Percentiles rank a stretch among this genome's conserved stretches.
These are phyloP conservation scores for Malassezia nana DNA, from an alignment of 1,284 basidiomycete species.

Conservation along the genomic window DNA sequence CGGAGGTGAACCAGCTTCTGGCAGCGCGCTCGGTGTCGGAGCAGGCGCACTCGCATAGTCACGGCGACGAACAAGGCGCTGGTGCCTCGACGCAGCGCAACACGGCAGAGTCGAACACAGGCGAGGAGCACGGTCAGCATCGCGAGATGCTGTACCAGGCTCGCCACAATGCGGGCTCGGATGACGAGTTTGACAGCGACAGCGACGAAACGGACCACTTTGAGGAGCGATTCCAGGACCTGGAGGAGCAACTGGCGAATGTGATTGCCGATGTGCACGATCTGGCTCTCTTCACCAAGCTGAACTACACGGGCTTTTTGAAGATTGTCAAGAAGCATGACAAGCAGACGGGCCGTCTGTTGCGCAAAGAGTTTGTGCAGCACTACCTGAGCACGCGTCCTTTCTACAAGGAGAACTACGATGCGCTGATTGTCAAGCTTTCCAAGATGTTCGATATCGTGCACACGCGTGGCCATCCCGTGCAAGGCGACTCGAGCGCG, in stretches of 20 bases:
- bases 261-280: conserved; percentile 98
- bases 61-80: neutral
- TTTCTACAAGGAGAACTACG: conserved; percentile 71
- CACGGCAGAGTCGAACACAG: conserved; percentile 25
- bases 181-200: conserved; percentile 55
- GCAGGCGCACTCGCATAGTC: neutral
- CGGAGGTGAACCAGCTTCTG: conserved; percentile 44
- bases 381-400: conserved; percentile 88
- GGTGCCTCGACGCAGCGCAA: neutral
- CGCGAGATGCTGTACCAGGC: conserved; percentile 22
- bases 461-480: conserved; percentile 84
- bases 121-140: conserved; percentile 53
- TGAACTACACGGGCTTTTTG: conserved; percentile 90
- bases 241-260: conserved; percentile 90
- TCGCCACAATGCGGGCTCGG: conserved; percentile 52
- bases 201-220: conserved; percentile 63
- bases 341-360: conserved; percentile 56
- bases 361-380: conserved; percentile 61
- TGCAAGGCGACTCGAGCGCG: conserved; percentile 82
- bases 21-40: conserved; percentile 21
- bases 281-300: conserved; percentile 79
- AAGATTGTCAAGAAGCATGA: conserved; percentile 97
- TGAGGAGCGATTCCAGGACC: conserved; percentile 74
- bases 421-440: conserved; percentile 88
- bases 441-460: conserved; percentile 93